phyloP scores from a whole-genome alignment of 805 yeast genomes.

The Candida maesae region DNA sequence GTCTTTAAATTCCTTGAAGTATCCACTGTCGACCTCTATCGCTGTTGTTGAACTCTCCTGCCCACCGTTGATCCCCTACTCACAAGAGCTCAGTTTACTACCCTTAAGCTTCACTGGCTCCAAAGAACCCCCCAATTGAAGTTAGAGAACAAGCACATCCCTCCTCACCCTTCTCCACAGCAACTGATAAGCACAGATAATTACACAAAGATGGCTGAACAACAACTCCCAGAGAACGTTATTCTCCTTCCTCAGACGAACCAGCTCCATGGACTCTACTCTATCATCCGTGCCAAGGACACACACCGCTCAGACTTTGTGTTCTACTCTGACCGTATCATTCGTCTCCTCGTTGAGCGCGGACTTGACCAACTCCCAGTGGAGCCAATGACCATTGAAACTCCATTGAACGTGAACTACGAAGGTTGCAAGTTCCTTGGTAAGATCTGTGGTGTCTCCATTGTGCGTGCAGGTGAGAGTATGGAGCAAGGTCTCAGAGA shows the following conservation, averaged over 20 bases:
- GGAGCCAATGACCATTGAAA: conserved; percentile 57
- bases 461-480: conserved; percentile 97
- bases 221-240: conserved; percentile 42
- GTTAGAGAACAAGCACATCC: background rate
- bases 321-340: conserved; percentile 92
- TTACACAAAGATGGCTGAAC: background rate
- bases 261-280: conserved; percentile 82
- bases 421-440: conserved; percentile 83
- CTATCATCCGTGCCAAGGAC: conserved; percentile 78
- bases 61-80: background rate
- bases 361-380: conserved; percentile 94
- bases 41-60: too few species aligned
- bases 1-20: too few species aligned
- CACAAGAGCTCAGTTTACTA: background rate
- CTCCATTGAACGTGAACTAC: conserved; percentile 71
- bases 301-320: conserved; percentile 91
- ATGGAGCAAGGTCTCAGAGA: conserved; percentile 99
- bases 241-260: conserved; percentile 79
- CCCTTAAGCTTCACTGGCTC: too few species aligned
- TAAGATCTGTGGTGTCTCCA: conserved; percentile 96
- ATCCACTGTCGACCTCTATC: too few species aligned
- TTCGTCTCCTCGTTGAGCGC: conserved; percentile 89
- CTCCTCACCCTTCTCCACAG: background rate
- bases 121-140: too few species aligned
- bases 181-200: background rate